Base-by-base conservation (phyloP, 2,329 filamentous ascomycete genomes). In the Xylariaceae sp. region DNA sequence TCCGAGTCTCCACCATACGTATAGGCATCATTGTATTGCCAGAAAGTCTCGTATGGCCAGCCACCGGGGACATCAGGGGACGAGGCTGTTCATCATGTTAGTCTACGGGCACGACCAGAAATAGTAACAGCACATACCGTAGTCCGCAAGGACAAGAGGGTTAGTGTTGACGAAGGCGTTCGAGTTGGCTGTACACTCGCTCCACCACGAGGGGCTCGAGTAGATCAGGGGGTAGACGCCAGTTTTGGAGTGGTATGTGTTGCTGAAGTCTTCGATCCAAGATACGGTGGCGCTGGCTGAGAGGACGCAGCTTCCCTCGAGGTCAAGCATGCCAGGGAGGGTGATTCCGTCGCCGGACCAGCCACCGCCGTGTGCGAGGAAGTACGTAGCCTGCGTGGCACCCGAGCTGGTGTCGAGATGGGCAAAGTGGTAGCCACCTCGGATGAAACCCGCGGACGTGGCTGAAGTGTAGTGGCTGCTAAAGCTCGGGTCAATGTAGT, bases 401-500 rank as follows among this genome's bases (percentile, higher is more conserved):
- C 72, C 75, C 4, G 69, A 65, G 52, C 67, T 68, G 14, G 58
- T 55, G 38, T 60, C 67, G 0, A 74, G 76, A 27, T 68, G 69
- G 5, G 77, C 76, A 52, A 77, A 79, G 66, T 80, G 77, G 56
- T 80, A 79, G 27, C 69, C 75, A 39, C 76, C 76, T 19, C 75
- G 74, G 58, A 80, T 73, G 47, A 81, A 63, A 20, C 70, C 71
- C 3, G 74, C 75, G 7, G 64, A 64, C 36, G 74, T 77, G 25
- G 76, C 75, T 21, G 68, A 68, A 3, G 49, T 63, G 59, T 77
- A 78, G 55, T 80, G 74, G 22, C 53, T 58, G 48, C 64, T 69
- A 64, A 80, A 80, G 20, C 39, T 51, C n/a, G 65, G 56, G 52
- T 73, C 69, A 25, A 55, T 67, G 57, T 69, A 76, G 20, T 55